Conservation (phyloP, 2,329 filamentous ascomycete genomes). For the Penicillium sp. region DNA sequence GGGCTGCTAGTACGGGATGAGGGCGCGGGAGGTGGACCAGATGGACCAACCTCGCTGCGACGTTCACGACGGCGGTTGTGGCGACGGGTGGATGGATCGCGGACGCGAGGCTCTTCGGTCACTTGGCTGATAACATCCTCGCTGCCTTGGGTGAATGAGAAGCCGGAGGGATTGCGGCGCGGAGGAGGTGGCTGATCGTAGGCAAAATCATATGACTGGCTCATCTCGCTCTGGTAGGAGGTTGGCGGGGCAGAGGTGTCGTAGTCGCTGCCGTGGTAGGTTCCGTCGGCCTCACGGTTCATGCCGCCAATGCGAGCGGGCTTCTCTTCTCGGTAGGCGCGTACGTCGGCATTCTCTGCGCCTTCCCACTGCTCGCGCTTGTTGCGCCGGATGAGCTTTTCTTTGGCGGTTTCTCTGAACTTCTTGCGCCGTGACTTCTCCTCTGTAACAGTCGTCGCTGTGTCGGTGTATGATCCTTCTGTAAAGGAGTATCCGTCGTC, state of each 20-base stretch:
- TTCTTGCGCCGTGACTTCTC: constrained; percentile 25
- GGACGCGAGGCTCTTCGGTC: constrained; percentile 35
- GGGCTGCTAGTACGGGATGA: constrained; percentile 37
- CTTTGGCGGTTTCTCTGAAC: constrained; percentile 38
- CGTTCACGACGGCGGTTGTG: constrained; percentile 34
- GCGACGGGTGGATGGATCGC: constrained; percentile 29
- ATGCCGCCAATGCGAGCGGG: constrained; percentile 83
- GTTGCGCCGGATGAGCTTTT: constrained; percentile 37
- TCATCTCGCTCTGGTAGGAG: constrained; percentile 47
- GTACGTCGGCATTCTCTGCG: constrained; percentile 65
- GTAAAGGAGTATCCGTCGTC: constrained; percentile 58
- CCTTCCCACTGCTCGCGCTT: constrained; percentile 58
- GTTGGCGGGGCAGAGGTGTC: constrained; percentile 62
- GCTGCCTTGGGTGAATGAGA: constrained; percentile 51
- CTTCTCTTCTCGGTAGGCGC: constrained; percentile 81
- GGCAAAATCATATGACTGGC: constrained; percentile 47
- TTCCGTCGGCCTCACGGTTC: constrained; percentile 77
- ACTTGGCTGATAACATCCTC: constrained; percentile 42
- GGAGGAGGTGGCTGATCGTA: constrained; percentile 27
- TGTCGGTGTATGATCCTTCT: constrained; percentile 40
- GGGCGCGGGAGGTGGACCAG: constrained; percentile 22
- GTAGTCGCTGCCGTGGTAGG: constrained; percentile 74
- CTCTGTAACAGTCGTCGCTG: constrained; percentile 43
- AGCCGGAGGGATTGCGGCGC: constrained; percentile 36
- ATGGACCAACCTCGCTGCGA: constrained; percentile 14